A percentile compares a stretch with the other conserved stretches of the same genome.
Evolutionary conservation across 257 asterid genomes (phyloP).

Genomic region (Solanum appendiculatum): DNA sequence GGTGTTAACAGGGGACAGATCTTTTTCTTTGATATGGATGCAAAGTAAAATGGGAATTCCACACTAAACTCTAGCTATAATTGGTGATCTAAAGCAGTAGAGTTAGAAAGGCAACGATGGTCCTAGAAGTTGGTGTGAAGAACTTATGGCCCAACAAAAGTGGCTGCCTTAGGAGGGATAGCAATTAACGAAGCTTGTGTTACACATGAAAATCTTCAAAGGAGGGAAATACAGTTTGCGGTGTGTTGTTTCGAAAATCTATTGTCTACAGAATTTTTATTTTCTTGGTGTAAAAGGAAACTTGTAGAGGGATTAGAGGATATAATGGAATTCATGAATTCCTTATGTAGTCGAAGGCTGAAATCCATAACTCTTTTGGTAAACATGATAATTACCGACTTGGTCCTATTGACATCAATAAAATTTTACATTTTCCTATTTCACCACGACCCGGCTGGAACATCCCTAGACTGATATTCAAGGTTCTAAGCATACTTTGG

Average conservation of each 20-base stretch:
- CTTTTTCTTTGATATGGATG: not conserved
- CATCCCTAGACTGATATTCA: not conserved
- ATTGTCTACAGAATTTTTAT: not conserved
- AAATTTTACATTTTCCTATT: not conserved
- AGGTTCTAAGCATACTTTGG: not conserved
- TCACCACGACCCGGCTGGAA: not conserved
- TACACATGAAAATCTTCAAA: not conserved
- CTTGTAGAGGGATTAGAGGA: not conserved
- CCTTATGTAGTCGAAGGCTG: not conserved
- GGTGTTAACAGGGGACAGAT: not conserved
- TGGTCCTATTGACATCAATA: not conserved
- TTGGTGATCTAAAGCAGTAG: not conserved
- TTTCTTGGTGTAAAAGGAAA: not conserved
- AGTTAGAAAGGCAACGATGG: not conserved
- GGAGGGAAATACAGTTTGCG: not conserved
- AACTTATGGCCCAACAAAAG: not conserved
- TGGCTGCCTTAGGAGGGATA: not conserved
- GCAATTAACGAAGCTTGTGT: not conserved
- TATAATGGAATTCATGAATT: not conserved
- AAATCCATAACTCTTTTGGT: not conserved
- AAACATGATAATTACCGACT: not conserved
- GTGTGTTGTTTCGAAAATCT: not conserved
- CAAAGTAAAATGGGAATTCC: not conserved
- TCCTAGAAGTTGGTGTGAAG: not conserved
- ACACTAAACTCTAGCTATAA: not conserved